phyloP scores from a whole-genome alignment of 768 basidiomycete genomes.

The Mycena chlorophos region DNA sequence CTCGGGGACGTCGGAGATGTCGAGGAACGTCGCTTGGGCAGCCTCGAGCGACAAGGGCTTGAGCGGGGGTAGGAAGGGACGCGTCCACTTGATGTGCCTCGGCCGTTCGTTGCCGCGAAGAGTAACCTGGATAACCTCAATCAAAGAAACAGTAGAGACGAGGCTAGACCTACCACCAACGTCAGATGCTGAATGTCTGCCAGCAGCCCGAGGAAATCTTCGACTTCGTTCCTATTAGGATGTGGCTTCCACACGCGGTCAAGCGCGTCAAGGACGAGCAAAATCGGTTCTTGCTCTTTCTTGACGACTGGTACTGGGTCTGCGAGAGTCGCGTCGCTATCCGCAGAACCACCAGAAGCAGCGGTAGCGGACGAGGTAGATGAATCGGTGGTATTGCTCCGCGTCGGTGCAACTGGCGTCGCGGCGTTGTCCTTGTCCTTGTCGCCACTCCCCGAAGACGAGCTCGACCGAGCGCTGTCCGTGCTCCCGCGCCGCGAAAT shows the following conservation, averaged over 20 bases:
- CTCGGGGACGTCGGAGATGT: constrained; percentile 17
- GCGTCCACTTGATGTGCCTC: constrained; percentile 19
- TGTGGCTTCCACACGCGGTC: constrained; percentile 14
- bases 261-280: constrained; percentile 16
- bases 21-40: constrained; percentile 17
- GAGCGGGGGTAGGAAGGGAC: constrained; percentile 16
- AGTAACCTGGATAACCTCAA: constrained; percentile 5
- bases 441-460: neutral
- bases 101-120: constrained; percentile 15
- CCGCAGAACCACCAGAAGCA: neutral
- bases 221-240: constrained; percentile 12
- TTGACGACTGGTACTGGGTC: neutral
- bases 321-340: constrained; percentile 1
- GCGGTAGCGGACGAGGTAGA: neutral
- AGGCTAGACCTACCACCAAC: constrained; percentile 9
- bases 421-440: neutral
- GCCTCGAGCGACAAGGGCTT: constrained; percentile 3
- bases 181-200: constrained; percentile 13
- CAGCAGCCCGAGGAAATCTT: constrained; percentile 17
- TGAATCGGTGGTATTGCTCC: neutral
- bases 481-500: neutral
- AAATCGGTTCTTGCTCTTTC: neutral
- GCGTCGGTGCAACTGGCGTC: neutral
- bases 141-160: neutral
- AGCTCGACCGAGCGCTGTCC: neutral